Percentiles rank a stretch among this genome's conserved stretches.
Conservation (phyloP, 2,329 filamentous ascomycete genomes). For the Hypocrella siamensis region DNA sequence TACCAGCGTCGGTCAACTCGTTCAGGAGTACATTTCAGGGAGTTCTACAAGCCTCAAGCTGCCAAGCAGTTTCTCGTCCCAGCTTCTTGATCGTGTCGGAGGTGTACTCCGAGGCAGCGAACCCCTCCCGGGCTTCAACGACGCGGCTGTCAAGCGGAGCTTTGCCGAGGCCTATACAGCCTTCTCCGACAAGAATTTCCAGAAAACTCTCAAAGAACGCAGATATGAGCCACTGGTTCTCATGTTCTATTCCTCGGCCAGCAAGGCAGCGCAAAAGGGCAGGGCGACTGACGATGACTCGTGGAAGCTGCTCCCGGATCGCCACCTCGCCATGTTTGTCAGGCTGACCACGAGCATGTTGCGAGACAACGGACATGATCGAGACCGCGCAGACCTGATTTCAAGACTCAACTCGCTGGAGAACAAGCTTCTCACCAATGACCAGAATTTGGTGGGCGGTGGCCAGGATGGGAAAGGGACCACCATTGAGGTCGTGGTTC, state of each 20-base stretch:
- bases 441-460: constrained; percentile 55
- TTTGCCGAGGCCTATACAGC: constrained; percentile 92
- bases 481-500: constrained; percentile 67
- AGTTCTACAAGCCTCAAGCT: constrained; percentile 37
- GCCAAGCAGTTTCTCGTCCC: constrained; percentile 35
- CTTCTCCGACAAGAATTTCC: constrained; percentile 76
- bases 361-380: constrained; percentile 70
- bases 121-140: constrained; percentile 73
- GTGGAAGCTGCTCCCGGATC: constrained; percentile 85
- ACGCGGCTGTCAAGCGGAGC: constrained; percentile 79
- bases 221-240: constrained; percentile 84
- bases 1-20: constrained; percentile 67
- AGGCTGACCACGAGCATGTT: constrained; percentile 68
- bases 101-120: constrained; percentile 71
- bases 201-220: constrained; percentile 82
- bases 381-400: constrained; percentile 73
- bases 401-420: constrained; percentile 67
- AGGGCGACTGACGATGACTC: constrained; percentile 66
- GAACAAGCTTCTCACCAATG: constrained; percentile 84
- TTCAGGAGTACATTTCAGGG: constrained; percentile 63
- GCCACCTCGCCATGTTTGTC: constrained; percentile 89
- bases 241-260: constrained; percentile 92
- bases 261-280: constrained; percentile 64
- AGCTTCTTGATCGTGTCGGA: constrained; percentile 57
- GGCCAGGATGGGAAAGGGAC: constrained; percentile 18